These are phyloP conservation scores for Pseudognaphalium luteoalbum DNA, from an alignment of 129 eudicot genomes.

Conservation along the genomic window DNA sequence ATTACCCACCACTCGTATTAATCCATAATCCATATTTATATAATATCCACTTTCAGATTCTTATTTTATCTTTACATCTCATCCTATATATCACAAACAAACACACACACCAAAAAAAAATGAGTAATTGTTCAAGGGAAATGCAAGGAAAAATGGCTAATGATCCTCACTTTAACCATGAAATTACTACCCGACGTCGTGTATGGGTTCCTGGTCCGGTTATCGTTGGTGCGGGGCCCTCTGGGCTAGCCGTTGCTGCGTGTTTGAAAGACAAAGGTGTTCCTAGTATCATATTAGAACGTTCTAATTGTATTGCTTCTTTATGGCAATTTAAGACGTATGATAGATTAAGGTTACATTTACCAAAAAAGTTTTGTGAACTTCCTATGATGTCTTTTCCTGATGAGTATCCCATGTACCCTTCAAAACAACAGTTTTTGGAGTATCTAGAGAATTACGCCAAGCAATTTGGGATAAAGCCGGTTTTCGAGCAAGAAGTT, in stretches of 20 bases:
- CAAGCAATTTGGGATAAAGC: conserved; percentile 51
- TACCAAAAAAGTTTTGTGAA: conserved; percentile 88
- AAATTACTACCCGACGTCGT: conserved; percentile 20
- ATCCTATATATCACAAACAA: background rate
- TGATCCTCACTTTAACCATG: conserved; percentile 36
- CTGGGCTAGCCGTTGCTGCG: conserved; percentile 80
- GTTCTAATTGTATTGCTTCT: conserved; percentile 79
- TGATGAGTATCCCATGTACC: conserved; percentile 62
- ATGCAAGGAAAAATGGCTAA: conserved; percentile 59
- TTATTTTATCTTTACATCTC: background rate
- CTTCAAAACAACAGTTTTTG: conserved; percentile 72
- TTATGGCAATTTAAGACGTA: conserved; percentile 85
- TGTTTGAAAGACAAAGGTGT: conserved; percentile 63
- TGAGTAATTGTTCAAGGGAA: conserved; percentile 39
- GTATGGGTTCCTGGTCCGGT: conserved; percentile 66
- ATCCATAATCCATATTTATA: conserved; percentile 26
- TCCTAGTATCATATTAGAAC: conserved; percentile 59
- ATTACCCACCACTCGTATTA: conserved; percentile 35
- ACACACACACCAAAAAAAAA: background rate
- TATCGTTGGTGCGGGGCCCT: conserved; percentile 88
- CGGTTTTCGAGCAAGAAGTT: conserved; percentile 64
- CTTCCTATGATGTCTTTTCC: conserved; percentile 95
- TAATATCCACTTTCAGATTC: conserved; percentile 19
- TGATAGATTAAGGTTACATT: conserved; percentile 73
- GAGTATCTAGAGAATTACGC: conserved; percentile 70